These are phyloP conservation scores for Yarrowia yakushimensis DNA, from an alignment of 805 yeast species.

Conservation along the genomic window DNA sequence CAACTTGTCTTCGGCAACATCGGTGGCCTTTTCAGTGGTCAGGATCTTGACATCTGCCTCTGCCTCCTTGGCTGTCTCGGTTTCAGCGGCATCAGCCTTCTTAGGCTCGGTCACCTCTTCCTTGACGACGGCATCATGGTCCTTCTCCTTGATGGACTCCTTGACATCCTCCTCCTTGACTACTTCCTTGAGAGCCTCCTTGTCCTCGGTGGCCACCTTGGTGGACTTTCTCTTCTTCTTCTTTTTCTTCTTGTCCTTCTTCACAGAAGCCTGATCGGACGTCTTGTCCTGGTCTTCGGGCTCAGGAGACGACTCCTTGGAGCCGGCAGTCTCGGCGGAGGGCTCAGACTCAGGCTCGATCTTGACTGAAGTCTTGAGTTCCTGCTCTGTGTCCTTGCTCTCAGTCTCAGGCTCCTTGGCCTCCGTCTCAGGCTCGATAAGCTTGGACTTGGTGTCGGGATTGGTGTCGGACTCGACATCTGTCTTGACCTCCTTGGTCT, in stretches of 20 bases:
- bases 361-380: constrained; percentile 15
- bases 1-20: constrained; percentile 9
- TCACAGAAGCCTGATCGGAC: constrained; percentile 37
- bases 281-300: constrained; percentile 31
- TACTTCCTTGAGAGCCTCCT: not conserved
- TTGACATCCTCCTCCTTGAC: not conserved
- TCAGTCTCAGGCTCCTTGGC: constrained; percentile 25
- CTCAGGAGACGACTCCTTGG: not conserved
- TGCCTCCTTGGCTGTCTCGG: not conserved
- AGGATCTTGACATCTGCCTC: not conserved
- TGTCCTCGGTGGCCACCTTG: not conserved
- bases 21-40: constrained; percentile 4
- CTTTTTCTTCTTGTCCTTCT: constrained; percentile 44
- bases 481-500: constrained; percentile 27
- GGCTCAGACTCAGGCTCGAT: not conserved
- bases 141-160: not conserved
- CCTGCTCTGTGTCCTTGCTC: too few relatives aligned
- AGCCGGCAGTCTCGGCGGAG: not conserved
- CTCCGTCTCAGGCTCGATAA: constrained; percentile 4
- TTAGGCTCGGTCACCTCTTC: not conserved
- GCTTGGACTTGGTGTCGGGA: too few relatives aligned
- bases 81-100: not conserved
- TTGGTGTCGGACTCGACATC: constrained; percentile 31
- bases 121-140: not conserved
- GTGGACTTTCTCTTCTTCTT: constrained; percentile 30